Percentiles rank a stretch among this genome's conserved stretches.
These are phyloP conservation scores for Ophiostoma pallidulum DNA, from an alignment of 2,329 filamentous ascomycete species.

Conservation along the genomic window DNA sequence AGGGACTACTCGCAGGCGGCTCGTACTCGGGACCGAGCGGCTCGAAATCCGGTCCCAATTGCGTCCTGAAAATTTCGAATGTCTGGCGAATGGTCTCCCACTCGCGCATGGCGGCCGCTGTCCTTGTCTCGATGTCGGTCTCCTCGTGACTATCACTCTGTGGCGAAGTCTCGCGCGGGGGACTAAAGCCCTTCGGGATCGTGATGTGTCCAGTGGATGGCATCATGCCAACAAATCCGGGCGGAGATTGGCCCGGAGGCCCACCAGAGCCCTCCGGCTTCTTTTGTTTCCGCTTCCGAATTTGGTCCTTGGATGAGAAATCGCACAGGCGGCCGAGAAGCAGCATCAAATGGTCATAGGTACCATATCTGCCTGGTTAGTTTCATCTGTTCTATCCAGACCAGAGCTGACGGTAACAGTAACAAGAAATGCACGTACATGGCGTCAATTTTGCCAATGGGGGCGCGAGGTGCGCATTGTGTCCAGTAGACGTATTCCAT, in stretches of 20 bases:
- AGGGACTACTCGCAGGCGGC: slow-evolving; percentile 58
- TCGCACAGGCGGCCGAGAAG: slow-evolving; percentile 70
- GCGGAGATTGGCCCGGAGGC: slow-evolving; percentile 29
- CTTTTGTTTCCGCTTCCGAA: slow-evolving; percentile 63
- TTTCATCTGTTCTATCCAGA: too few species aligned
- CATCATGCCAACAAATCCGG: slow-evolving; percentile 46
- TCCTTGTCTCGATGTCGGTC: slow-evolving; percentile 52
- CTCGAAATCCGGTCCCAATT: slow-evolving; percentile 66
- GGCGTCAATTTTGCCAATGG: slow-evolving; percentile 65
- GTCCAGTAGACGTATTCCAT: slow-evolving; percentile 73
- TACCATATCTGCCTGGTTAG: slow-evolving; percentile 54
- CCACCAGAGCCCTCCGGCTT: slow-evolving; percentile 25
- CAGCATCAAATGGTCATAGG: slow-evolving; percentile 78
- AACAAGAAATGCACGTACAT: slow-evolving; percentile 42
- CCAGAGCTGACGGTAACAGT: too few species aligned
- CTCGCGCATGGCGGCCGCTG: slow-evolving; percentile 61
- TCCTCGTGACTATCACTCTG: slow-evolving; percentile 39
- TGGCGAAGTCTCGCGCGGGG: slow-evolving; percentile 34
- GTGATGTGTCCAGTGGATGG: slow-evolving; percentile 41
- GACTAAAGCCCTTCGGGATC: slow-evolving; percentile 46
- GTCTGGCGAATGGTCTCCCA: slow-evolving; percentile 68
- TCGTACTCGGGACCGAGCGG: slow-evolving; percentile 61
- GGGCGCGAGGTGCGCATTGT: slow-evolving; percentile 78
- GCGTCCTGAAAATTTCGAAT: slow-evolving; percentile 55
- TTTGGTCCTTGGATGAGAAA: slow-evolving; percentile 68